These are phyloP conservation scores for Venturia pyrina DNA, from an alignment of 2,329 filamentous ascomycete species.

Conservation along the genomic window DNA sequence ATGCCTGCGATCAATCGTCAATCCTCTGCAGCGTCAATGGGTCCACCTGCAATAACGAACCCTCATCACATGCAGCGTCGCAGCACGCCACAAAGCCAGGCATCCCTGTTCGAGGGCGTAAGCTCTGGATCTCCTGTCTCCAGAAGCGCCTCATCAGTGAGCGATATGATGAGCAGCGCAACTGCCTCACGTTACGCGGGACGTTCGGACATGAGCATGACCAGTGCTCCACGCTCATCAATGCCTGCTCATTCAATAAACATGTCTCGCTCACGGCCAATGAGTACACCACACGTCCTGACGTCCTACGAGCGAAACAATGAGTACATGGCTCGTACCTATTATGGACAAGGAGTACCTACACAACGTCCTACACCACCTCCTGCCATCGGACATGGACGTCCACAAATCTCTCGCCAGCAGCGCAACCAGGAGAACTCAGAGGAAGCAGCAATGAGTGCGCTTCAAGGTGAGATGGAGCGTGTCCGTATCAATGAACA, in stretches of 20 bases:
- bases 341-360: background rate
- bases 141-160: background rate
- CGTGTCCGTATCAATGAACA: background rate
- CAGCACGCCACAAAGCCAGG: background rate
- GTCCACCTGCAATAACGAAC: background rate
- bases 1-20: background rate
- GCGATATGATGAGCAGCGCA: background rate
- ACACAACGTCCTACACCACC: background rate
- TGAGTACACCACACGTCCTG: background rate
- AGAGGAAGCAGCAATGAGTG: constrained; percentile 7
- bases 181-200: background rate
- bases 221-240: background rate
- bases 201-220: background rate
- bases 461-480: background rate
- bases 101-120: background rate
- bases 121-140: background rate
- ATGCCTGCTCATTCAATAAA: background rate
- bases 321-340: background rate
- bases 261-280: background rate
- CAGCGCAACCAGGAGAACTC: constrained; percentile 11
- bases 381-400: constrained; percentile 6
- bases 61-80: background rate
- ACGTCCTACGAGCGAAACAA: background rate
- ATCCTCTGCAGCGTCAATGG: background rate
- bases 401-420: background rate